Evolutionary conservation across 2,329 filamentous ascomycete species (phyloP).

Genomic region (Aspergillus sojae): DNA sequence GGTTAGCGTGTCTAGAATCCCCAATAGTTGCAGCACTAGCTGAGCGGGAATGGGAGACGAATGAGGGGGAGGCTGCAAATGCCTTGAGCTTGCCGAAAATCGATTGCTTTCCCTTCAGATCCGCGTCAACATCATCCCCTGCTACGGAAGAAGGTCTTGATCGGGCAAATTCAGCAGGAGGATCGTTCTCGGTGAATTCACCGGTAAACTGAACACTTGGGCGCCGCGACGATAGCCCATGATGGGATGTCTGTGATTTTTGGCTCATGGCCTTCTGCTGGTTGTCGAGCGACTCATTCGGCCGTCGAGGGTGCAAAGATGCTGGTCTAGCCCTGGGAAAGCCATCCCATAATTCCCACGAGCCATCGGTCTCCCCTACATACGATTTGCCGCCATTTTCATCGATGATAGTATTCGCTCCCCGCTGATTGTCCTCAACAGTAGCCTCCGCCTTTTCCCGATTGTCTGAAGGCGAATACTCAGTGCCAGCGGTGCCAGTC

Average conservation of each 20-base stretch:
- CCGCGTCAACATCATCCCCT: conserved; percentile 60
- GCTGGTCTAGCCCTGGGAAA: conserved; percentile 22
- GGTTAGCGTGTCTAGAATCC: conserved; percentile 42
- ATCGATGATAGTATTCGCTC: conserved; percentile 9
- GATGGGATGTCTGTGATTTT: conserved; percentile 27
- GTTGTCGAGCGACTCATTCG: conserved; percentile 29
- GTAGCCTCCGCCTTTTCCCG: conserved; percentile 19
- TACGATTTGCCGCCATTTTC: conserved; percentile 13
- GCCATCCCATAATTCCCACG: conserved; percentile 20
- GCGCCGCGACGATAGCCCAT: conserved; percentile 45
- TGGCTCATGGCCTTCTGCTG: conserved; percentile 25
- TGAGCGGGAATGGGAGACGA: conserved; percentile 53
- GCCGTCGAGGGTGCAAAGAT: conserved; percentile 28
- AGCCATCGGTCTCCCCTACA: conserved; percentile 10
- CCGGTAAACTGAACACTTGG: conserved; percentile 78
- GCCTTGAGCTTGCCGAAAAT: conserved; percentile 80
- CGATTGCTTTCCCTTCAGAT: conserved; percentile 62
- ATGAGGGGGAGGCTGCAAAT: conserved; percentile 60
- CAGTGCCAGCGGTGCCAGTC: conserved; percentile 27
- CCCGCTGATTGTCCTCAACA: conserved; percentile 13
- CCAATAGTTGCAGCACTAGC: conserved; percentile 51
- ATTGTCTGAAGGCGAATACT: conserved; percentile 21
- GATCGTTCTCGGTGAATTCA: conserved; percentile 53
- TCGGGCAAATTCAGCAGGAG: conserved; percentile 54
- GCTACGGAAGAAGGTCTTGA: conserved; percentile 68